These are phyloP conservation scores for Phytophthora sp. DNA, from an alignment of 352 stramenopile genomes.

Conservation along the genomic window DNA sequence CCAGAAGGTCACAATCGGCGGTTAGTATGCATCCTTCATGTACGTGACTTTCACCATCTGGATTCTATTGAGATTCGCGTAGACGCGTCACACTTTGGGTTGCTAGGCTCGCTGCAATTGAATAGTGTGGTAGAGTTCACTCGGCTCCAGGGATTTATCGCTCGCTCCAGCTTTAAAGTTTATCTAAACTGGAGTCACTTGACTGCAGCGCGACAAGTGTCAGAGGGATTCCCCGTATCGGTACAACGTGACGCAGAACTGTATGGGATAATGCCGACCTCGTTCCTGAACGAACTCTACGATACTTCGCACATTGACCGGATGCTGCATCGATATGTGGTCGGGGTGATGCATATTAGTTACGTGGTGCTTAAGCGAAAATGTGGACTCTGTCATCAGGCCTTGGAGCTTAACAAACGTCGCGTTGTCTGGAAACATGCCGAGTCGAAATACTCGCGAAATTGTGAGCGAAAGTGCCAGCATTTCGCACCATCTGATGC, in stretches of 20 bases:
- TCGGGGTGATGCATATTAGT: slow-evolving; percentile 74
- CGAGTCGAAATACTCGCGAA: slow-evolving; percentile 11
- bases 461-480: slow-evolving; percentile 32
- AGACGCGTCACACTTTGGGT: slow-evolving; percentile 51
- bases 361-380: slow-evolving; percentile 80
- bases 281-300: slow-evolving; percentile 58
- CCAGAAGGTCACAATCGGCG: slow-evolving; percentile 4
- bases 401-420: slow-evolving; percentile 50
- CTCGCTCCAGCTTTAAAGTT: slow-evolving; percentile 63
- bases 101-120: slow-evolving; percentile 36
- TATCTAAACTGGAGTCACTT: slow-evolving; percentile 64
- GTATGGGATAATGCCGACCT: slow-evolving; percentile 47
- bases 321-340: slow-evolving; percentile 60
- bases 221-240: not conserved
- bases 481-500: slow-evolving; percentile 43
- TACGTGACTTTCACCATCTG: slow-evolving; percentile 52
- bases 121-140: slow-evolving; percentile 54
- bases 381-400: slow-evolving; percentile 60
- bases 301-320: slow-evolving; percentile 45
- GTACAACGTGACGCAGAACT: slow-evolving; percentile 38
- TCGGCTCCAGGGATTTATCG: slow-evolving; percentile 63
- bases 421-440: slow-evolving; percentile 52
- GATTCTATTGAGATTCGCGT: slow-evolving; percentile 59
- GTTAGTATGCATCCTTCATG: slow-evolving; percentile 36
- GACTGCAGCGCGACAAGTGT: slow-evolving; percentile 28